Percentiles rank a stretch among this genome's conserved stretches.
Evolutionary conservation across 495 filamentous ascomycete species (phyloP).

Genomic region (Elaphomyces granulatus): DNA sequence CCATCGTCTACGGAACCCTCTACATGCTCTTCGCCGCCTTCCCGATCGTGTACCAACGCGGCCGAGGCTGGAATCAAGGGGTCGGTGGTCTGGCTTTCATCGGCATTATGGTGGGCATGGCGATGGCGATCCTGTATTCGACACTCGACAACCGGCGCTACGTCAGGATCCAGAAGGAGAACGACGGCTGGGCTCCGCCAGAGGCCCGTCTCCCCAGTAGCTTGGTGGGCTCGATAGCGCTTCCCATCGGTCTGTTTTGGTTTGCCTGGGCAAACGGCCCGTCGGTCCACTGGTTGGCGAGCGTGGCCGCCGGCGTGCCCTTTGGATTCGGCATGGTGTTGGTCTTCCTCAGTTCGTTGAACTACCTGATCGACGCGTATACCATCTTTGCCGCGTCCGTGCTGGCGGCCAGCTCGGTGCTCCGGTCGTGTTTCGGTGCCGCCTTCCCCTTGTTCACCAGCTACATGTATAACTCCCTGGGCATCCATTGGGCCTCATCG

Average conservation of each 20-base stretch:
- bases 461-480: conserved; percentile 59
- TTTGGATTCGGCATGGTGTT: conserved; percentile 66
- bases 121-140: conserved; percentile 39
- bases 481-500: conserved; percentile 67
- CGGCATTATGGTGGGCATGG: conserved; percentile 74
- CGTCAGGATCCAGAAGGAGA: conserved; percentile 17
- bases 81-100: conserved; percentile 63
- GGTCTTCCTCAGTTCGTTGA: conserved; percentile 63
- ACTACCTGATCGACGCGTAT: conserved; percentile 71
- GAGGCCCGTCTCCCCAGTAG: conserved; percentile 35
- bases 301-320: conserved; percentile 47
- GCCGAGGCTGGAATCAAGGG: conserved; percentile 62
- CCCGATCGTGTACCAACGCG: conserved; percentile 61
- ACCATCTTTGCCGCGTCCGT: conserved; percentile 72
- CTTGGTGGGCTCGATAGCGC: conserved; percentile 26
- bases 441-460: conserved; percentile 75
- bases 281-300: conserved; percentile 52
- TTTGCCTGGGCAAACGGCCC: conserved; percentile 60
- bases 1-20: conserved; percentile 59
- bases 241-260: conserved; percentile 43
- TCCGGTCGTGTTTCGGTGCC: conserved; percentile 59
- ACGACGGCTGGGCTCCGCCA: conserved; percentile 31
- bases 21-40: conserved; percentile 76
- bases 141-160: conserved; percentile 39
- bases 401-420: conserved; percentile 60